Conservation (phyloP, 2,329 filamentous ascomycete genomes). For the Plectosphaerella sp. region DNA sequence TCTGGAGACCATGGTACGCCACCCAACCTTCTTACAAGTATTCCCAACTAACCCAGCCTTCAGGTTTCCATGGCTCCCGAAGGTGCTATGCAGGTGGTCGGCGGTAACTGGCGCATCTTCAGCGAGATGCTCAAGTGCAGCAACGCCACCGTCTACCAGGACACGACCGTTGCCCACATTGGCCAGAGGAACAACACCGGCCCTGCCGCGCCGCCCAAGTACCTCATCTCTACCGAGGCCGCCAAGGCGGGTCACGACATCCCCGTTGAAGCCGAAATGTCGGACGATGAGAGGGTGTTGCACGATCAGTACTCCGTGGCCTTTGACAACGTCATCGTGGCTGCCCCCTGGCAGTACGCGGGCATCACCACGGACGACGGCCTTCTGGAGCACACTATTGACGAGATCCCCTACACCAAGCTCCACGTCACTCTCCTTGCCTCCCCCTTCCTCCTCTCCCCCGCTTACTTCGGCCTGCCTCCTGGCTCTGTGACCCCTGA, state of each 20-base stretch:
- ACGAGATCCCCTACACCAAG: constrained; percentile 77
- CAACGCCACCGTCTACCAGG: constrained; percentile 55
- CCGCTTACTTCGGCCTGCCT: constrained; percentile 66
- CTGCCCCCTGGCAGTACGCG: constrained; percentile 78
- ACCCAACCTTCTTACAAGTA: not conserved
- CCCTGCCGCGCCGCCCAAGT: constrained; percentile 35
- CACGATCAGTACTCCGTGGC: constrained; percentile 39
- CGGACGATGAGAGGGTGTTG: constrained; percentile 8
- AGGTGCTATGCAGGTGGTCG: constrained; percentile 71
- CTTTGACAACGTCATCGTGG: constrained; percentile 80
- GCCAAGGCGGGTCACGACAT: constrained; percentile 10
- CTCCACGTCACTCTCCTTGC: constrained; percentile 89
- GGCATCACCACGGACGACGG: constrained; percentile 58
- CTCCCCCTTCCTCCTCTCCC: constrained; percentile 67
- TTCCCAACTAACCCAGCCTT: not conserved
- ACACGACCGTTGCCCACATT: constrained; percentile 64
- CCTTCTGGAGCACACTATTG: constrained; percentile 66
- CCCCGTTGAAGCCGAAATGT: constrained; percentile 10
- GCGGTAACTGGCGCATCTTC: constrained; percentile 96
- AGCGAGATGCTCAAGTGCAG: constrained; percentile 69
- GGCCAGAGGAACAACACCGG: constrained; percentile 38
- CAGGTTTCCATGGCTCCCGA: constrained; percentile 82
- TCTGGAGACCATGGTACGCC: constrained; percentile 70
- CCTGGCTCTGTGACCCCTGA: constrained; percentile 58
- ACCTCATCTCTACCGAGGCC: constrained; percentile 36